A percentile compares a stretch with the other conserved stretches of the same genome.
phyloP scores from a whole-genome alignment of 306 rosid genomes.

The Medicago arabica region DNA sequence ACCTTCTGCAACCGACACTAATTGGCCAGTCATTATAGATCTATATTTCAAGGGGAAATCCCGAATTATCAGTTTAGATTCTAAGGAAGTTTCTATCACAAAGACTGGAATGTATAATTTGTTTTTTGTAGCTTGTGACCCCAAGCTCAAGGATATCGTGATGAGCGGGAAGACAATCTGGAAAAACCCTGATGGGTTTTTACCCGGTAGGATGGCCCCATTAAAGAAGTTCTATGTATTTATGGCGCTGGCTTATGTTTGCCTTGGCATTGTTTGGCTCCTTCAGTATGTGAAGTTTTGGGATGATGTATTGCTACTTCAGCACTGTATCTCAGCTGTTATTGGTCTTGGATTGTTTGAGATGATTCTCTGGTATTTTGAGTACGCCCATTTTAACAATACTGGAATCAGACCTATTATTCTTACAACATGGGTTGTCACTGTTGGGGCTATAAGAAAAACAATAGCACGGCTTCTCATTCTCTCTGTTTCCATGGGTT shows the following conservation, averaged over 20 bases:
- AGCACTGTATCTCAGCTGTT: constrained; percentile 85
- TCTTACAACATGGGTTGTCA: constrained; percentile 90
- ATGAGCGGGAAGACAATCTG: constrained; percentile 91
- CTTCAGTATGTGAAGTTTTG: constrained; percentile 89
- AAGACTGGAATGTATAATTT: constrained; percentile 96
- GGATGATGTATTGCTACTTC: constrained; percentile 91
- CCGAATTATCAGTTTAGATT: constrained; percentile 47
- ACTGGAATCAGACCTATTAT: constrained; percentile 82
- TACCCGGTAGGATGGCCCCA: constrained; percentile 97
- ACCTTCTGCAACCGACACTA: constrained; percentile 72
- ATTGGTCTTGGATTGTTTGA: constrained; percentile 89
- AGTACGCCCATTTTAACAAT: constrained; percentile 76
- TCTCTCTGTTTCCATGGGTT: constrained; percentile 92
- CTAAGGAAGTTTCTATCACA: constrained; percentile 54
- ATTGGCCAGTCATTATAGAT: constrained; percentile 80
- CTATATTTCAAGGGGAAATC: constrained; percentile 57
- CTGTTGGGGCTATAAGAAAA: constrained; percentile 82
- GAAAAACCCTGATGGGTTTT: constrained; percentile 91
- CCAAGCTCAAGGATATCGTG: constrained; percentile 74
- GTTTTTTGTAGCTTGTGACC: constrained; percentile 91
- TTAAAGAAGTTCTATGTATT: constrained; percentile 76
- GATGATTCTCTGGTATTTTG: constrained; percentile 95
- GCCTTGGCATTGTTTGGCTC: constrained; percentile 77
- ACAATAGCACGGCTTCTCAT: constrained; percentile 80
- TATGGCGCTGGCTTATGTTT: constrained; percentile 70